A percentile compares a stretch with the other conserved stretches of the same genome.
These are phyloP conservation scores for Suhomyces choctaworum DNA, from an alignment of 1,139 yeast species.

Conservation along the genomic window DNA sequence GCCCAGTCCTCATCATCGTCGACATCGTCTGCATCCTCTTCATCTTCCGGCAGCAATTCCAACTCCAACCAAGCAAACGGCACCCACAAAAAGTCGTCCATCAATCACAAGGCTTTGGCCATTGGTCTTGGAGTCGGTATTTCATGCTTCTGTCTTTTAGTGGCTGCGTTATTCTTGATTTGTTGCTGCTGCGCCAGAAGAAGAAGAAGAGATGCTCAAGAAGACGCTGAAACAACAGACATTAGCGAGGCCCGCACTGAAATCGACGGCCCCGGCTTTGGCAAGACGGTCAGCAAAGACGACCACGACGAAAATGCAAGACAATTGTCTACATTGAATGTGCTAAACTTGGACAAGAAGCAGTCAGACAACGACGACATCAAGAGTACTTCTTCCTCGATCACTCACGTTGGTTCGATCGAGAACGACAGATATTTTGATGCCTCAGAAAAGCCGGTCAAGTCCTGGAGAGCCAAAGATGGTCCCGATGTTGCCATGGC, in stretches of 20 bases:
- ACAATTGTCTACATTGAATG: conserved; percentile 52
- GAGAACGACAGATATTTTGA: conserved; percentile 31
- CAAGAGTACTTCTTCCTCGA: conserved; percentile 33
- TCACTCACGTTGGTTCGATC: conserved; percentile 40
- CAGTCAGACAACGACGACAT: conserved; percentile 21
- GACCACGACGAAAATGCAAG: conserved; percentile 36
- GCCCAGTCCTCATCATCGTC: conserved; percentile 18
- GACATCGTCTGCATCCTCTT: conserved; percentile 19
- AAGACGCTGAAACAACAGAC: conserved; percentile 27
- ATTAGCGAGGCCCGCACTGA: conserved; percentile 39
- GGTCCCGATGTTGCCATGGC: conserved; percentile 24
- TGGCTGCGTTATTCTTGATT: conserved; percentile 51
- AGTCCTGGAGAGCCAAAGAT: conserved; percentile 74
- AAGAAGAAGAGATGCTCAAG: conserved; percentile 35
- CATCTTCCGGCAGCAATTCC: conserved; percentile 20
- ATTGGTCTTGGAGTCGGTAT: conserved; percentile 89
- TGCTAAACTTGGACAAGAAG: conserved; percentile 50
- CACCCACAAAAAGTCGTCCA: conserved; percentile 16
- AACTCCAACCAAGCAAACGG: conserved; percentile 18
- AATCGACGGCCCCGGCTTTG: conserved; percentile 38
- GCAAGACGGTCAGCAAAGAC: conserved; percentile 32
- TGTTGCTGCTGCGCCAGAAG: conserved; percentile 65
- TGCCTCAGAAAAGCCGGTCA: conserved; percentile 45
- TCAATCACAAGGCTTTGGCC: conserved; percentile 55
- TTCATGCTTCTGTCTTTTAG: conserved; percentile 55